Evolutionary conservation across 73 alveolate species (phyloP).

Genomic region (Stentor coeruleus): DNA sequence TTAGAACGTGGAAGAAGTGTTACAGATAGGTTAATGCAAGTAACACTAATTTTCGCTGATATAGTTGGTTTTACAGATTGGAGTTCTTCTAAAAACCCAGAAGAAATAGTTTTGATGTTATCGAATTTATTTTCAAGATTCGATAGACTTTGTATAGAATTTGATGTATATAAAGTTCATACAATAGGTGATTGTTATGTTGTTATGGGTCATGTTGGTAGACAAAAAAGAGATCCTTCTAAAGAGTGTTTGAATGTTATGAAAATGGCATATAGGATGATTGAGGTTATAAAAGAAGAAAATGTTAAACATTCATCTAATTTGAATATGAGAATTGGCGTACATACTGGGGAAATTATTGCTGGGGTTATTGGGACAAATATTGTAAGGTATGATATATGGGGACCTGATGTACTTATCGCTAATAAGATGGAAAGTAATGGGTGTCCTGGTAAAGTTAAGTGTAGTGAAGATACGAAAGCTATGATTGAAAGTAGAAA

Average conservation of each 20-base stretch:
- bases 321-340: conserved; percentile 39
- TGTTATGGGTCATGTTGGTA: conserved; percentile 67
- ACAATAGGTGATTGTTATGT: conserved; percentile 82
- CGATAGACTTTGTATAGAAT: conserved; percentile 83
- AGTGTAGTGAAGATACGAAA: conserved; percentile 54
- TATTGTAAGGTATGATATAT: conserved; percentile 64
- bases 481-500: conserved; percentile 44
- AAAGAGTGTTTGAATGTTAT: conserved; percentile 66
- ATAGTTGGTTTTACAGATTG: conserved; percentile 77
- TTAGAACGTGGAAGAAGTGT: conserved; percentile 57
- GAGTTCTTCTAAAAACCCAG: conserved; percentile 78
- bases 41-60: conserved; percentile 93
- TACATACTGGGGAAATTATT: conserved; percentile 39
- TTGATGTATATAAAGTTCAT: conserved; percentile 74
- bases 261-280: conserved; percentile 63
- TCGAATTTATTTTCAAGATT: conserved; percentile 86
- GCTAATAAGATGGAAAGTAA: conserved; percentile 72
- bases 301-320: conserved; percentile 42
- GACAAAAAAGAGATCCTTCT: conserved; percentile 53
- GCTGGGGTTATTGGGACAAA: conserved; percentile 39
- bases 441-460: conserved; percentile 52
- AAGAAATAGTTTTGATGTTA: conserved; percentile 85
- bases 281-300: conserved; percentile 43
- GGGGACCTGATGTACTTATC: conserved; percentile 66
- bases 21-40: conserved; percentile 83